Evolutionary conservation across 2,329 filamentous ascomycete species (phyloP), one percentile per base, ranked within the genome.

Genomic region (Bipolaris oryzae): DNA sequence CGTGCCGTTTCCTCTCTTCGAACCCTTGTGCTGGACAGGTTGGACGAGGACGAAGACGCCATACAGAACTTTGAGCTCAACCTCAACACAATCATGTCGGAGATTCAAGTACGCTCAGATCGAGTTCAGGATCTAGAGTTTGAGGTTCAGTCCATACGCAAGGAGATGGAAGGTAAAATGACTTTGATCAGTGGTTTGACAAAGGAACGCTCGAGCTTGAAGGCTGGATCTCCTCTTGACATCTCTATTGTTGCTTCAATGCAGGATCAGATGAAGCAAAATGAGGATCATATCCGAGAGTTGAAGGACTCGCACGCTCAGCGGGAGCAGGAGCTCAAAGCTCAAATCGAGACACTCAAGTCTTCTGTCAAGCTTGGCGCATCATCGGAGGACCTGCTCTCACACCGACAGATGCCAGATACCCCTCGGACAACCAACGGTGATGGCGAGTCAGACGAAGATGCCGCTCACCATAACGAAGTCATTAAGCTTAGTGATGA

Each of bases 91-190:
- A 92, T 94, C 55, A 94, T 97, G 88, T 91, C 95, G 67, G 95
- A 99, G 74, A 82, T 99, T 33, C 90, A 96, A 63, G 84, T 84
- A 9, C 87, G 93, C 39, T 93, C 93, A 37, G 93, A 98, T 74
- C 88, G 93, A 25, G 93, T 97, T 50, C 91, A 96, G 71, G 88
- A 93, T 68, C 82, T 99, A 13, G 95, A 99, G 76, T 87, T 87
- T 5, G 94, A 96, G 66, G 85, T 97, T 54, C 82, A 87, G 23
- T 88, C 87, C 3, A 86, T 92, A 20, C 95, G 91, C 80, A 96
- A 92, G 80, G 95, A 99, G 76, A 96, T 98, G 89, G 95, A 99
- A 73, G 88, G 86, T 61, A 99, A 99, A 84, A 92, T 94, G 82
- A 91, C 91, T 28, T 93, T 99, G 72, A 98, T 99, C 67, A 91